Conservation (phyloP, 352 stramenopile genomes). For the Phytophthora cactorum region DNA sequence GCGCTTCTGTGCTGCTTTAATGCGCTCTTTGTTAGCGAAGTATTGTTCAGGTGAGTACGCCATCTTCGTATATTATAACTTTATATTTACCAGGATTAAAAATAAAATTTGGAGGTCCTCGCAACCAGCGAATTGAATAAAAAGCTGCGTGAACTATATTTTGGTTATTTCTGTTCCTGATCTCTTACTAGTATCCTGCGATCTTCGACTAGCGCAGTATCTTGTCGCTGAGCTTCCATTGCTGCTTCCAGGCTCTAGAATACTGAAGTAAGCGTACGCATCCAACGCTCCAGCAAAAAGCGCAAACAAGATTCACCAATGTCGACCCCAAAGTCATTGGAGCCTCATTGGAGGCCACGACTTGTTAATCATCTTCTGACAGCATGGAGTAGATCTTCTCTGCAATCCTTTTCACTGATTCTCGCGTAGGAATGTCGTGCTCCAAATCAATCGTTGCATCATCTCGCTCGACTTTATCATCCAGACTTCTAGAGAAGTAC, state of each 20-base stretch:
- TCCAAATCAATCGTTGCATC: constrained; percentile 10
- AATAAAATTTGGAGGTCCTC: no score
- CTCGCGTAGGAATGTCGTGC: constrained; percentile 12
- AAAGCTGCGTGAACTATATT: no score
- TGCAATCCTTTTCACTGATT: constrained; percentile 21
- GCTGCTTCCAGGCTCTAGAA: not conserved
- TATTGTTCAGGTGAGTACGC: not conserved
- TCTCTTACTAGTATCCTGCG: no score
- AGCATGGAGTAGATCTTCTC: constrained; percentile 20
- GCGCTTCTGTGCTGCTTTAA: no score
- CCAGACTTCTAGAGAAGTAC: constrained; percentile 34
- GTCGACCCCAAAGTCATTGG: not conserved
- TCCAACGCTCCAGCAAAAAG: not conserved
- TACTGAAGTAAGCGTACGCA: constrained; percentile 1
- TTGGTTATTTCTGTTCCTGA: no score
- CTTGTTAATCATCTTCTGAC: constrained; percentile 16
- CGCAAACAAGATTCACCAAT: not conserved
- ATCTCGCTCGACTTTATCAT: constrained; percentile 22
- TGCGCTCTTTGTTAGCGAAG: not conserved
- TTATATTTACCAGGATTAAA: no score
- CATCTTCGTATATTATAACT: no score
- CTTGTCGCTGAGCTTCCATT: not conserved
- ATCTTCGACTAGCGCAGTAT: no score
- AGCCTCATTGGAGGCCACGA: no score
- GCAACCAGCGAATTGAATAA: no score